These are phyloP conservation scores for Phaffomyces antillensis DNA, from an alignment of 805 yeast species.

Conservation along the genomic window DNA sequence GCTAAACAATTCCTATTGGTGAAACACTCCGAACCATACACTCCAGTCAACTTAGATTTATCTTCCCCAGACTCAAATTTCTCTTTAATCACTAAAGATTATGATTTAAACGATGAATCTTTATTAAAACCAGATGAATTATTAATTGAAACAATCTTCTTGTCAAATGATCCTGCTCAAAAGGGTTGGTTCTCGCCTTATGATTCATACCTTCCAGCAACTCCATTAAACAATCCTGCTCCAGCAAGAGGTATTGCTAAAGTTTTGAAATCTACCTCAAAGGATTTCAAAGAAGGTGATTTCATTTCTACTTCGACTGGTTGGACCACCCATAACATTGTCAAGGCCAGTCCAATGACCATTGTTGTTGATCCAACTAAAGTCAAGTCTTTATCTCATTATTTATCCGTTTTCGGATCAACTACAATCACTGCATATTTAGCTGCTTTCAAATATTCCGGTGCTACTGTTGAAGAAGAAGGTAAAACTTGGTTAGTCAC, in stretches of 20 bases:
- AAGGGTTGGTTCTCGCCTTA: slow-evolving; percentile 43
- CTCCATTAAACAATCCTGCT: slow-evolving; percentile 36
- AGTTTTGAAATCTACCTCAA: slow-evolving; percentile 40
- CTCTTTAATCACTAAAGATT: slow-evolving; percentile 16
- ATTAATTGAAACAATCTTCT: slow-evolving; percentile 34
- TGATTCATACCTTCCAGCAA: slow-evolving; percentile 25
- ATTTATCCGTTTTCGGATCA: slow-evolving; percentile 44
- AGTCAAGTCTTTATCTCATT: slow-evolving; percentile 30
- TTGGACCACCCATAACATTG: slow-evolving; percentile 44
- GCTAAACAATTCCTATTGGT: slow-evolving; percentile 28
- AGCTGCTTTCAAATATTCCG: slow-evolving; percentile 45
- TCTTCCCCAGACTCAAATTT: slow-evolving; percentile 24
- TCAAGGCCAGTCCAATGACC: slow-evolving; percentile 14
- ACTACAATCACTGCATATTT: slow-evolving; percentile 59
- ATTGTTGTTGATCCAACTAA: slow-evolving; percentile 13
- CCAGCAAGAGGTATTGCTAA: slow-evolving; percentile 45
- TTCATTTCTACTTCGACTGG: slow-evolving; percentile 30
- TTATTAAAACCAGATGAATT: slow-evolving; percentile 33
- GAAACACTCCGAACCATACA: slow-evolving; percentile 18
- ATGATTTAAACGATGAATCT: slow-evolving; percentile 14
- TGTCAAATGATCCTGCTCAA: slow-evolving; percentile 61
- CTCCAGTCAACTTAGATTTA: slow-evolving; percentile 20
- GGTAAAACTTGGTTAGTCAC: slow-evolving; percentile 45
- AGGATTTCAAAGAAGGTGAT: slow-evolving; percentile 37
- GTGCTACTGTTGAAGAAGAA: slow-evolving; percentile 32